phyloP scores from a whole-genome alignment of 768 basidiomycete genomes.

The Russula ochroleuca region DNA sequence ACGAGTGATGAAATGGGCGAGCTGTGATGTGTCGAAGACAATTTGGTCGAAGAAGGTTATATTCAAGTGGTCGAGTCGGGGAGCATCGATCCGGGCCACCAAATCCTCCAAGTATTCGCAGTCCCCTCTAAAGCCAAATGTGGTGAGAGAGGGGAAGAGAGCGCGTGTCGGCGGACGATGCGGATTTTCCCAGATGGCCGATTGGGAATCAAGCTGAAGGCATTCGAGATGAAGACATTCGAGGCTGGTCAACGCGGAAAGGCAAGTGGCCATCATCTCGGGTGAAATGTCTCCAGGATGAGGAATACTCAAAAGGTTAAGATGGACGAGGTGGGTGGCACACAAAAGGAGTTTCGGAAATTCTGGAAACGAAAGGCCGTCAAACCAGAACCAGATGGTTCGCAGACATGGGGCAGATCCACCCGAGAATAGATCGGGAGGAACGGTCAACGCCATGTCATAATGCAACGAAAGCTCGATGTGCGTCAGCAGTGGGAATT shows the following conservation, averaged over 20 bases:
- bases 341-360: background rate
- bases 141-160: background rate
- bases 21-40: too few relatives aligned
- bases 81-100: background rate
- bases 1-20: too few relatives aligned
- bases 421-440: background rate
- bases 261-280: background rate
- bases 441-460: too few relatives aligned
- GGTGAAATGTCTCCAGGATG: background rate
- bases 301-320: background rate
- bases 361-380: background rate
- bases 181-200: too few relatives aligned
- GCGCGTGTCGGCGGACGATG: background rate
- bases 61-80: background rate
- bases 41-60: background rate
- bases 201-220: too few relatives aligned
- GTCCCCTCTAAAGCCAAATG: background rate
- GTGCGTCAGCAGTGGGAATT: background rate
- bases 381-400: background rate
- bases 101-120: background rate
- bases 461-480: too few relatives aligned
- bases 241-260: background rate
- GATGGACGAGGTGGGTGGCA: background rate
- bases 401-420: background rate
- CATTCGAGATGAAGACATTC: too few relatives aligned